phyloP scores from a whole-genome alignment of 192 early-diverging fungal genomes.

The Ambispora gerdemannii region DNA sequence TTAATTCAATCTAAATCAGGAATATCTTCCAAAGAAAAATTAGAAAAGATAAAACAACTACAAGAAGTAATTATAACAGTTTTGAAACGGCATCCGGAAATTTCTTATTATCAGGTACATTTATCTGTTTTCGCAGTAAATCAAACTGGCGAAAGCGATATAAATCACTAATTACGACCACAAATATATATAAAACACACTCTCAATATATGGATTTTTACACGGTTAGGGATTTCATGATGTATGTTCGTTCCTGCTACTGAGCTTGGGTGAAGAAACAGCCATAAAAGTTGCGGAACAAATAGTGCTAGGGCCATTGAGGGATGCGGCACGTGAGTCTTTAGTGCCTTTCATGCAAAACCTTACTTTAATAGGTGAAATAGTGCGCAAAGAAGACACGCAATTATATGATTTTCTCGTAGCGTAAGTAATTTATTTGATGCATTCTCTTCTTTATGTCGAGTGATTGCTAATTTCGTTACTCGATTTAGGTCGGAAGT shows the following conservation, averaged over 20 bases:
- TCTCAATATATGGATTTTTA: too few species aligned
- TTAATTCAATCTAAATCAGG: too few species aligned
- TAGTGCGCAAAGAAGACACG: constrained; percentile 45
- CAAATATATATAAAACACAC: too few species aligned
- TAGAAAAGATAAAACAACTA: constrained; percentile 47
- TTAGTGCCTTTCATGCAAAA: constrained; percentile 49
- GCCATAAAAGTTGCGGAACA: constrained; percentile 43
- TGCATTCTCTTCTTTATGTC: too few species aligned
- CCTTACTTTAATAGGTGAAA: constrained; percentile 38
- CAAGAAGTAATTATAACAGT: constrained; percentile 49
- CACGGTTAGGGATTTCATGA: constrained; percentile 64
- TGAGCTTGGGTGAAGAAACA: constrained; percentile 40
- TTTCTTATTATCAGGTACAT: constrained; percentile 58
- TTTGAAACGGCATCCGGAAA: constrained; percentile 42
- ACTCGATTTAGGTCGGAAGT: too few species aligned
- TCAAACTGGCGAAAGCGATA: too few species aligned
- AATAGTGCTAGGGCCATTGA: too few species aligned
- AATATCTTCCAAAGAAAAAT: constrained; percentile 35
- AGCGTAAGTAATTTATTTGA: too few species aligned
- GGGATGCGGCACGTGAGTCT: constrained; percentile 51
- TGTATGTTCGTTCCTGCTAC: constrained; percentile 46
- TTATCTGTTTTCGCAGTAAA: too few species aligned
- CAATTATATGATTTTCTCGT: constrained; percentile 43
- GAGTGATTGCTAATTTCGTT: too few species aligned
- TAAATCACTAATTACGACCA: too few species aligned